Evolutionary conservation across 345 rosid species (phyloP), one percentile per base, ranked within the genome.

Genomic region (Eutrema japonicum): DNA sequence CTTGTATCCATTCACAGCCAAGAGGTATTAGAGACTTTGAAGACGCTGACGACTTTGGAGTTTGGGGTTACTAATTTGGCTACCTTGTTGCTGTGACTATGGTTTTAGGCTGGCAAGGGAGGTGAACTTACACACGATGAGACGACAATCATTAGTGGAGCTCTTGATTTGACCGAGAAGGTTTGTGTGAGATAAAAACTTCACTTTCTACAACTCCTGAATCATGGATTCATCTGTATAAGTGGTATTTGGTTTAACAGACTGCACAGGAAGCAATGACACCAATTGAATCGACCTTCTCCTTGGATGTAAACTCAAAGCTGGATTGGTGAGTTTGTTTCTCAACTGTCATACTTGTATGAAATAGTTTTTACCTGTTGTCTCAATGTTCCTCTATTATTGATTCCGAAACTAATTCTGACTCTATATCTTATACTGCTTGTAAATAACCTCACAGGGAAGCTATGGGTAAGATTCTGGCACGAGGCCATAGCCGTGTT

Each of bases 261-360:
- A 95, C 99, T 53, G 99, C 99, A 45, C 93, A 92, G 67, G 99
- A 95, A 83, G 99, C 99, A 46, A 95, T 95, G 99, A 95, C 99
- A 35, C 99, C 99, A 41, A 95, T 95, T 74, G 99, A 92, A 65
- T 95, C 99, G 38, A 95, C 96, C 53, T 95, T 95, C 77, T 95
- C 99, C 43, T 81, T 95, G 73, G 96, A 95, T 80, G 99, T 95
- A 64, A 90, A 92, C 82, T 87, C 99, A 66, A 95, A 95, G 84
- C 77, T 95, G 82, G 99, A 95, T 74, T 95, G 99, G 99, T 95
- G 74, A 83, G 76, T 77, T 38, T 50, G 30, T 29, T 68, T 35
- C 41, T 70, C 71, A 59, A n/a, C 43, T 63, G 12, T 51, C 26
- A 12, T 56, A 26, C 8, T 69, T 5, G 8, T 13, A 38, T 22